Evolutionary conservation across 345 rosid species (phyloP), one percentile per base, ranked within the genome.

Genomic region (Litchi chinensis): DNA sequence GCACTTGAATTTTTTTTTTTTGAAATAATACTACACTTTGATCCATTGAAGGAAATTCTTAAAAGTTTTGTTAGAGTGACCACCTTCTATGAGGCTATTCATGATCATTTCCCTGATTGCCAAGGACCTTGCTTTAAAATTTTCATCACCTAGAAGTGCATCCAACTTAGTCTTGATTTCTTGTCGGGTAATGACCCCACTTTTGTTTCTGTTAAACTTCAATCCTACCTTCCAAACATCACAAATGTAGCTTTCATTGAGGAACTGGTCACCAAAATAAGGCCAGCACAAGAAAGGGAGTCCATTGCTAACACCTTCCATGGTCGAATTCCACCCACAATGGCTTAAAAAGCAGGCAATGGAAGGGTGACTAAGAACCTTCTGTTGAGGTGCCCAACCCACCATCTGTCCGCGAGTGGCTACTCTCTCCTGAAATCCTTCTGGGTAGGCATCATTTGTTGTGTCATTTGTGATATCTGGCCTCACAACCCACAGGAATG

Each of bases 271-370:
- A 10, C 83, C 87, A 70, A 87, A 90, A 76, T 77, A 81, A 21
- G 92, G 95, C 75, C 88, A 77, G 65, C 93, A 86, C 37, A 91
- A 39, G 83, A 93, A 79, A 6, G 93, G 93, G 22, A 87, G 60
- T 1, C 92, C 92, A 19, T 78, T 85, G 71, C 86, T 76, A 5
- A 82, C 79, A 24, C 90, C 89, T 75, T 93, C 95, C 71, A 93
- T 72, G 60, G 86, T 82, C 24, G 95, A 90, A 67, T 88, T 90
- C 95, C 93, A 90, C 26, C 93, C 93, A 22, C 91, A 88, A 65
- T 88, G 93, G 81, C 90, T 90, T 57, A 86, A 78, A 54, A 86
- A 86, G 68, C 88, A 85, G 43, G 88, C 91, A 28, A 86, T 59
- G 2, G 87, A 83, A 63, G 82, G 71, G 74, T 76, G 80, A 8